Evolutionary conservation across 2,329 filamentous ascomycete species (phyloP).

Genomic region (Colletotrichum scovillei): DNA sequence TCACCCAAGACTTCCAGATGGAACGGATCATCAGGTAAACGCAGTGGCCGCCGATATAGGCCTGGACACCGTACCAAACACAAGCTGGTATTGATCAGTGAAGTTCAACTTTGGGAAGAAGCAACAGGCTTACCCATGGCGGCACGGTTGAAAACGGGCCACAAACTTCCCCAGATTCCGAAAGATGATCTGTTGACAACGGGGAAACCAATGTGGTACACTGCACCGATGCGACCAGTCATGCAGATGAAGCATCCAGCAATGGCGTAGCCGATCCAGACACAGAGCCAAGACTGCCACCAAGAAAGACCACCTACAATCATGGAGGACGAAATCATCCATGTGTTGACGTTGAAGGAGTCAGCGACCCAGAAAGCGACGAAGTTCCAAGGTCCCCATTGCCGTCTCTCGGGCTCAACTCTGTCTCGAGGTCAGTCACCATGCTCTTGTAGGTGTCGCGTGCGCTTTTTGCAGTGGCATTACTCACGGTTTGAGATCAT

Average conservation of each 20-base stretch:
- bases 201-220: slow-evolving; percentile 91
- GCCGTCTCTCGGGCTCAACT: slow-evolving; percentile 81
- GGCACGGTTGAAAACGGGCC: slow-evolving; percentile 91
- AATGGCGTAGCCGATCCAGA: slow-evolving; percentile 87
- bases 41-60: slow-evolving; percentile 87
- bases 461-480: too few relatives aligned
- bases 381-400: slow-evolving; percentile 91
- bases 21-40: slow-evolving; percentile 89
- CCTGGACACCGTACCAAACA: slow-evolving; percentile 88
- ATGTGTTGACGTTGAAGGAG: slow-evolving; percentile 90
- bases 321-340: slow-evolving; percentile 76
- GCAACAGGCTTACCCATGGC: slow-evolving; percentile 68
- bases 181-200: slow-evolving; percentile 83
- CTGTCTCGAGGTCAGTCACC: slow-evolving; percentile 9
- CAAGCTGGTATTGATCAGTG: slow-evolving; percentile 61
- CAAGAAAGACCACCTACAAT: slow-evolving; percentile 82
- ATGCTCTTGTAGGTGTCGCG: background rate
- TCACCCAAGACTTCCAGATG: slow-evolving; percentile 79
- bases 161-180: slow-evolving; percentile 88
- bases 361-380: slow-evolving; percentile 90
- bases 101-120: too few relatives aligned
- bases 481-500: slow-evolving; percentile 74
- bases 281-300: slow-evolving; percentile 93
- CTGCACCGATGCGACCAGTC: slow-evolving; percentile 86
- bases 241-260: slow-evolving; percentile 79